Evolutionary conservation across 306 rosid species (phyloP), one percentile per base, ranked within the genome.

Genomic region (Casuarina equisetifolia): DNA sequence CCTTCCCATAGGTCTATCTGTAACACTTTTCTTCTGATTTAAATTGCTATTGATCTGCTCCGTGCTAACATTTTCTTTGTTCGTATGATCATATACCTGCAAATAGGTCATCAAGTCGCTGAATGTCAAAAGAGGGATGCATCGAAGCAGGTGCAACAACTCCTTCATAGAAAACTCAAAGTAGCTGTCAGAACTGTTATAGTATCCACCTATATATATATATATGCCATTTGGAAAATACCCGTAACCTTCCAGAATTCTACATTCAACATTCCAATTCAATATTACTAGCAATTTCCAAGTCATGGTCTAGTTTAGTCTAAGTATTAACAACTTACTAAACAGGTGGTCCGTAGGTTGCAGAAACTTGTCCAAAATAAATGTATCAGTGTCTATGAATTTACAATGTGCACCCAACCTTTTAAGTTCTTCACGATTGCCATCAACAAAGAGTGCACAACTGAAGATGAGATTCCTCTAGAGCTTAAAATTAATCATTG

Each of bases 1-100:
- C 85, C 80, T 90, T 80, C 88, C 85, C 40, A 3, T 73, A 63
- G 75, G 77, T 83, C 81, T 85, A 25, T 79, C 78, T 40, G 72
- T 54, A 51, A 39, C 38, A 13, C 61, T 76, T 74, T 83, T 81
- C 81, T 84, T 81, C 66, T 43, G 55, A 50, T 78, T 71, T 49
- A 50, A 51, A 70, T 38, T 76, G 76, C 82, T 75, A 67, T 87
- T 84, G 80, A 43, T 84, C 76, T 78, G 88, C 79, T 82, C 86
- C 79, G 63, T 15, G 76, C 81, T 80, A 62, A 75, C 80, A 69
- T 76, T 85, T 82, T 85, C 90, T 70, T 83, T 52, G 58, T 53
- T 73, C 79, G 72, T 72, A 85, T 55, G 70, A 62, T 79, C 92
- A 61, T 64, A 40, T 39, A 80, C 85, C 91, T 88, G 75, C 66